Base-by-base conservation (phyloP, 202 grass and related monocot species). In the Digitaria exilis region DNA sequence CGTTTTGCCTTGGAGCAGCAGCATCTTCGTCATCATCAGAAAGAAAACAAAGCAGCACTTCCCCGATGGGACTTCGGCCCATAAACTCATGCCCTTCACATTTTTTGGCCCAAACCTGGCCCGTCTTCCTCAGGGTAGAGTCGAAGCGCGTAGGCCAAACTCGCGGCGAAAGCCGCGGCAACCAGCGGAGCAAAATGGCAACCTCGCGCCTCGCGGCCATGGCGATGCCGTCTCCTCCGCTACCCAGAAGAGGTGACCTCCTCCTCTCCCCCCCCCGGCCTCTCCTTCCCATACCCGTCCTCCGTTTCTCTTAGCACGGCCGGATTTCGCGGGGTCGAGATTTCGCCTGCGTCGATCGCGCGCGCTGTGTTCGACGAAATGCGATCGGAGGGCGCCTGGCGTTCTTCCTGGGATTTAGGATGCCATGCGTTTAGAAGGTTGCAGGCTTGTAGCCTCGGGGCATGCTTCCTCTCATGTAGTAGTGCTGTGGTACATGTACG, bases 351-450 rank as follows among this genome's bases (percentile, higher is more conserved):
- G 22, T 50, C 7, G 68, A 0, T 26, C 15, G 68, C 2, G 34
- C 32, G 43, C 56, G 4, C 1, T 7, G 26, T 81, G 77, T 76
- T 85, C 64, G 87, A 81, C 44, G 64, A 49, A 81, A 76, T 85
- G 82, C 71, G 14, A n/a, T 3, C 10, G 31, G 60, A 15, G 11
- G 17, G 7, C 18, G 43, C 16, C 6, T 29, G 10, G 62, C 34
- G 9, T 15, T 9, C 1, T 6, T 19, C 10, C 51, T n/a, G 9
- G 25, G 9, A 46, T 58, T 67, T 21, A 61, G 25, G 17, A 29
- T 34, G 19, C 21, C 9, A 44, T 34, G 24, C 21, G 44, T 75
- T 70, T 48, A 4, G 46, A 3, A 4, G 2, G 57, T n/a, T n/a
- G n/a, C n/a, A n/a, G n/a, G n/a, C n/a, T 14, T 73, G 1, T 32